phyloP scores from a whole-genome alignment of 345 rosid genomes.

The Microcos paniculata region DNA sequence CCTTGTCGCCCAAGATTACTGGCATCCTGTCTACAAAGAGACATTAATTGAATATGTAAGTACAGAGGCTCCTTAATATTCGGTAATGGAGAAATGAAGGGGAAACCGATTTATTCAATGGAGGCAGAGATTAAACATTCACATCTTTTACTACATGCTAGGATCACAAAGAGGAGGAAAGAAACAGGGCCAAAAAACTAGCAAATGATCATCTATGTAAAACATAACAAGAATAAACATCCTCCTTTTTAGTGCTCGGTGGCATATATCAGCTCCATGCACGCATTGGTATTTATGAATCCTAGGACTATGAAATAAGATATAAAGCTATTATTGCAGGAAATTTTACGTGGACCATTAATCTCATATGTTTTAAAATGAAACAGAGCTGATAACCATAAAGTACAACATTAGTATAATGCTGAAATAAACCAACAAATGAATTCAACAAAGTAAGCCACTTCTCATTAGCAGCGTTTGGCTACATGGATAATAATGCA shows the following conservation, averaged over 20 bases:
- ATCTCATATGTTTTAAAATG: neutral
- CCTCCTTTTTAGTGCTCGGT: neutral
- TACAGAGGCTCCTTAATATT: neutral
- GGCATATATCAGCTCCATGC: neutral
- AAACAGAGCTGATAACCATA: neutral
- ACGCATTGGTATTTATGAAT: neutral
- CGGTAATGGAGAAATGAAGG: neutral
- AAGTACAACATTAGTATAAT: neutral
- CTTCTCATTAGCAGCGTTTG: neutral
- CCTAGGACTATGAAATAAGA: neutral
- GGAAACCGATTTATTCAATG: neutral
- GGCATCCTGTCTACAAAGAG: conserved; percentile 78
- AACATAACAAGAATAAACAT: neutral
- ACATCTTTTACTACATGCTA: neutral
- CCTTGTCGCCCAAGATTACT: conserved; percentile 74
- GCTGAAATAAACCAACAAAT: neutral
- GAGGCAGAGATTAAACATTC: neutral
- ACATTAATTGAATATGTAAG: neutral
- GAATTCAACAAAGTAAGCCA: neutral
- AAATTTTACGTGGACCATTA: neutral
- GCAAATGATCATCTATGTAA: neutral
- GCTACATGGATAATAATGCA: neutral
- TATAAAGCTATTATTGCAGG: neutral
- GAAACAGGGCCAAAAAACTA: neutral
- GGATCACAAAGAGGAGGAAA: neutral